phyloP scores from a whole-genome alignment of 306 rosid species.

The Psophocarpus tetragonolobus region DNA sequence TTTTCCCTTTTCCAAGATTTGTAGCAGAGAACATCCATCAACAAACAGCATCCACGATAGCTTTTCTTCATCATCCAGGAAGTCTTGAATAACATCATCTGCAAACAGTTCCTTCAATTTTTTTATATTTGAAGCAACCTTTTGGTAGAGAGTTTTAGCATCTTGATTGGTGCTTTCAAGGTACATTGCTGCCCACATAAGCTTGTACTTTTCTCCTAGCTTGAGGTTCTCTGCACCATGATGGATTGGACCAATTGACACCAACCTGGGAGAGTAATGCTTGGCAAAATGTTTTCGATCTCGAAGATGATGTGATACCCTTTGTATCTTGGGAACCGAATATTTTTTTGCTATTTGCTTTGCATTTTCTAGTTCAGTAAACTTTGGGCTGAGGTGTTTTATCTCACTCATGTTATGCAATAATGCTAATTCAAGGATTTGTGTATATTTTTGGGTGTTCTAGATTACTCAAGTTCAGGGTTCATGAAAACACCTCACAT shows the following conservation, averaged over 20 bases:
- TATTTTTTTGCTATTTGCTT: not conserved
- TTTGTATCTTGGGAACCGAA: not conserved
- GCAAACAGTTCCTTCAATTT: not conserved
- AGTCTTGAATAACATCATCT: not conserved
- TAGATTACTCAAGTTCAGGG: not conserved
- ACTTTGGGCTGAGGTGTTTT: not conserved
- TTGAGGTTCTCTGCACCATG: not conserved
- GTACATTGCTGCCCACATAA: slow-evolving; percentile 1
- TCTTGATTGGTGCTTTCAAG: not conserved
- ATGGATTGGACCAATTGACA: slow-evolving; percentile 29
- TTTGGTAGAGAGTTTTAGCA: not conserved
- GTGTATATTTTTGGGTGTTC: not conserved
- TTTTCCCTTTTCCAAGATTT: not conserved
- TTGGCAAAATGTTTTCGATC: not conserved
- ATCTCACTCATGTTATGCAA: not conserved
- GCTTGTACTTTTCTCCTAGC: slow-evolving; percentile 20
- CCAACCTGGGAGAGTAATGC: not conserved
- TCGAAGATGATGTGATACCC: not conserved
- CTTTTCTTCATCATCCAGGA: not conserved
- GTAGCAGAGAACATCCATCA: slow-evolving; percentile 30
- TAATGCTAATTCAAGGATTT: not conserved
- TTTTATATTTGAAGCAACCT: not conserved
- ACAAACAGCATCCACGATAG: not conserved
- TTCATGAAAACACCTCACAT: not conserved
- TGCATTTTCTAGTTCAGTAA: not conserved